These are phyloP conservation scores for Panicum hallii DNA, from an alignment of 202 grass and related monocot genomes.

Conservation along the genomic window DNA sequence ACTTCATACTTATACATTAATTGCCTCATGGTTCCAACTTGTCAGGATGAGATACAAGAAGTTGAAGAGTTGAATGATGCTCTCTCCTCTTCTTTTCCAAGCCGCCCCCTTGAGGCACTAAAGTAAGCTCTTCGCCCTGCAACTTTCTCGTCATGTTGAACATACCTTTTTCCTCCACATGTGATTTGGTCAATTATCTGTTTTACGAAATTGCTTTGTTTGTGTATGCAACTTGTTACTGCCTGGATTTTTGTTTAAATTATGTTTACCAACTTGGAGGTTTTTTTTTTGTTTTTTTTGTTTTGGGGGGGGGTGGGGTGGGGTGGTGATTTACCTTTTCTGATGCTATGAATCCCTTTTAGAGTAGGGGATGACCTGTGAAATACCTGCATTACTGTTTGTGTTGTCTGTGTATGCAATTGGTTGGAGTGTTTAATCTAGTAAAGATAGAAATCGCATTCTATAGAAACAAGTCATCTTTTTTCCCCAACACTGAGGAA, in stretches of 20 bases:
- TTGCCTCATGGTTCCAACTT: conserved; percentile 32
- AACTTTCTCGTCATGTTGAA: conserved; percentile 17
- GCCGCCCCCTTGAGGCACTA: conserved; percentile 78
- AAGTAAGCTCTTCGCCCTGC: conserved; percentile 58
- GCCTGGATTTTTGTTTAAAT: conserved; percentile 23
- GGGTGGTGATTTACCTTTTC: neutral
- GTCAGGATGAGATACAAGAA: conserved; percentile 78
- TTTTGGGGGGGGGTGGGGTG: too few species aligned
- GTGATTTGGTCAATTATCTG: neutral
- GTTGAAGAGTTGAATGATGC: conserved; percentile 74
- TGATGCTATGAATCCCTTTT: neutral
- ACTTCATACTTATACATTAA: conserved; percentile 25
- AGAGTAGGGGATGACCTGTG: neutral
- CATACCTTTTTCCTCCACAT: neutral
- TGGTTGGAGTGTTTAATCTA: conserved; percentile 11
- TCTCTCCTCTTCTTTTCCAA: conserved; percentile 76
- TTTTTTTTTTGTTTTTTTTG: neutral
- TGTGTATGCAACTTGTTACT: neutral
- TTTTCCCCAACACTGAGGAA: neutral
- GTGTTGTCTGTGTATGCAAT: neutral
- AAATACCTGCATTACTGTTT: neutral
- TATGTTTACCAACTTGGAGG: conserved; percentile 2
- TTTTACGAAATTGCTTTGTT: conserved; percentile 26
- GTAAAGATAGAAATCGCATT: neutral
- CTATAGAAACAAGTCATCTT: conserved; percentile 5